Percentiles rank a stretch among this genome's conserved stretches.
phyloP scores from a whole-genome alignment of 2,329 filamentous ascomycete species.

The Fusarium mangiferae region DNA sequence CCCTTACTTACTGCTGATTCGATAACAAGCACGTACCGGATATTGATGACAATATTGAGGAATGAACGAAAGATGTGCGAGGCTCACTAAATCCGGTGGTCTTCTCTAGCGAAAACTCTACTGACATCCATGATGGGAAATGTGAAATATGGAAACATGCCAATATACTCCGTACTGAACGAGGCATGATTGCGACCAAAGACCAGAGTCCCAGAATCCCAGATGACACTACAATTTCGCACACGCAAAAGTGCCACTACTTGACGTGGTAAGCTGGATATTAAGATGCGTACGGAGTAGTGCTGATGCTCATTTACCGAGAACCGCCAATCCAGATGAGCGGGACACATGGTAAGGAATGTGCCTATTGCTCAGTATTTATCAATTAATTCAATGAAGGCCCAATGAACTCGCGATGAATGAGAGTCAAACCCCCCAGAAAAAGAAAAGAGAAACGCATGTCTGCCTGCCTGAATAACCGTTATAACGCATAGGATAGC shows the following conservation, averaged over 20 bases:
- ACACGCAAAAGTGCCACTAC: constrained; percentile 25
- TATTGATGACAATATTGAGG: constrained; percentile 3
- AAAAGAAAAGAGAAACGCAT: not conserved
- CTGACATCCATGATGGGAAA: not conserved
- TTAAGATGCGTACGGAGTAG: not conserved
- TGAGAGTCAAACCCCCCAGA: not conserved
- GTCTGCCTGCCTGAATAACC: not conserved
- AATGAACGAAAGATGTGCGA: not conserved
- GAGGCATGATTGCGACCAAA: not conserved
- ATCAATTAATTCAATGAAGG: not conserved
- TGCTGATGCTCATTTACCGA: constrained; percentile 31
- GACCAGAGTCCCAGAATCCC: not conserved
- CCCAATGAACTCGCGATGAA: not conserved
- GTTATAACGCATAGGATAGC: not conserved
- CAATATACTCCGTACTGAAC: not conserved
- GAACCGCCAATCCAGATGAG: constrained; percentile 27
- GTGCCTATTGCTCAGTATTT: not conserved
- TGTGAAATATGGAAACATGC: not conserved
- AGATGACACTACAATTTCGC: not conserved
- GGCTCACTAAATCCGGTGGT: not conserved
- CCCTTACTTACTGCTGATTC: constrained; percentile 19
- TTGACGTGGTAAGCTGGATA: not conserved
- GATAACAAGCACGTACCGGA: constrained; percentile 15
- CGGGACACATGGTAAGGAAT: not conserved
- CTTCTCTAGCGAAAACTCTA: constrained; percentile 16